Evolutionary conservation across 768 basidiomycete species (phyloP).

Genomic region (Macrolepiota fuliginosa): DNA sequence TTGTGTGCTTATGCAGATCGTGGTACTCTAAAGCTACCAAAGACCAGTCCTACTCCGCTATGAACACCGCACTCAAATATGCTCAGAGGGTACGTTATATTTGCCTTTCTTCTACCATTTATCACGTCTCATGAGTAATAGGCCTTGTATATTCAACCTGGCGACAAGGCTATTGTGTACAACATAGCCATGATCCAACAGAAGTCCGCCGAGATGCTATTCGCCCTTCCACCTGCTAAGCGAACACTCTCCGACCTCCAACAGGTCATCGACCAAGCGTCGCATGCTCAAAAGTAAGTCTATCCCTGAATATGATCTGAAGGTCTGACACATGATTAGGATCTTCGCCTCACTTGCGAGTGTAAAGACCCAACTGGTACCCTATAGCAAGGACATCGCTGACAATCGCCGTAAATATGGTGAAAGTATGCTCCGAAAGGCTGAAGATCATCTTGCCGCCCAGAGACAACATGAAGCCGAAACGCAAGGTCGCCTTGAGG

Average conservation of each 20-base stretch:
- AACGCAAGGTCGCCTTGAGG: constrained; percentile 67
- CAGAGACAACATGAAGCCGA: constrained; percentile 76
- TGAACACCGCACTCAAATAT: constrained; percentile 82
- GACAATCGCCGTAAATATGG: constrained; percentile 91
- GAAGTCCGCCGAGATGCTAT: constrained; percentile 89
- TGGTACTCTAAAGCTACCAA: constrained; percentile 95
- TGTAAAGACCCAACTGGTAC: constrained; percentile 65
- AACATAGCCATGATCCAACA: constrained; percentile 99
- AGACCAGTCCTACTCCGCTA: constrained; percentile 78
- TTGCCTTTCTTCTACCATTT: not conserved
- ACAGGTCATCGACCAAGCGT: constrained; percentile 74
- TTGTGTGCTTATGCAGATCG: constrained; percentile 86
- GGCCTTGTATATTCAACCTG: constrained; percentile 83
- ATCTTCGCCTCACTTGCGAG: constrained; percentile 82
- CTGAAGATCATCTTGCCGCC: constrained; percentile 72
- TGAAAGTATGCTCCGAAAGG: constrained; percentile 77
- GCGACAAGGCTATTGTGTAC: constrained; percentile 87
- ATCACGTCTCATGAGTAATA: constrained; percentile 26
- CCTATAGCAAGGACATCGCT: constrained; percentile 85
- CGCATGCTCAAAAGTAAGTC: constrained; percentile 81
- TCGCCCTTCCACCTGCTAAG: constrained; percentile 68
- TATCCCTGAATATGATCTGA: not conserved
- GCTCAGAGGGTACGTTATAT: constrained; percentile 63
- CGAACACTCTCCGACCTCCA: constrained; percentile 81
- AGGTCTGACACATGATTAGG: constrained; percentile 34